Base-by-base conservation (phyloP, 225 moss, liverwort and hornwort genomes). In the Pseudisothecium myosuroides region DNA sequence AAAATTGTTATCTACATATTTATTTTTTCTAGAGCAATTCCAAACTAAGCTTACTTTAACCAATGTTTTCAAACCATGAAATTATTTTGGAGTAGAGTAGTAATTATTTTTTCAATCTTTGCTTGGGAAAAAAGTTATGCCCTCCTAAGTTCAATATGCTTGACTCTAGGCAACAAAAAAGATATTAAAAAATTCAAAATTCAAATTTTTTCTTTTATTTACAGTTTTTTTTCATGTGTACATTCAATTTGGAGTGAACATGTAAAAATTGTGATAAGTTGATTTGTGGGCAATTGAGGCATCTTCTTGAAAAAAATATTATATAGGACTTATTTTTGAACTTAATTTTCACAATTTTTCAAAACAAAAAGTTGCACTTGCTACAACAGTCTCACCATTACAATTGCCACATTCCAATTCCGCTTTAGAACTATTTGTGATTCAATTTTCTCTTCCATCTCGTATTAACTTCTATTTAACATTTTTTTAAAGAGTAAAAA, bases 81-180 rank as follows among this genome's bases (percentile, higher is more conserved):
- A 29, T 17, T 64, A 32, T 31, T 64, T 17, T 16, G 32, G 64
- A 14, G 16, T 4, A 68, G 2, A 55, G 55, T 52, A n/a, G n/a
- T n/a, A 20, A 72, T 72, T 14, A 15, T 43, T 43, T 2, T 73
- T 73, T 73, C 6, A 73, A 28, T 28, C 2, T 43, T 2, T 9
- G 1, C 5, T 0, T 0, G 2, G 1, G 17, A 17, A 43, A 45
- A 24, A 39, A n/a, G 8, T 8, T 10, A 17, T 72, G 0, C 16
- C 43, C 2, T 43, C 6, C 5, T 15, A 16, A 43, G 3, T 22
- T 72, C 43, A 43, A 43, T 28, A 72, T 43, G 16, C 26, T 26
- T 1, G 2, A 43, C 5, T 41, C 3, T 6, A 1, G 5, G 3
- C 27, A 72, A 27, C 15, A 41, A 26, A 26, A 14, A 2, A 24